Evolutionary conservation across 805 yeast genomes (phyloP).

Genomic region (Pichia nakasei): DNA sequence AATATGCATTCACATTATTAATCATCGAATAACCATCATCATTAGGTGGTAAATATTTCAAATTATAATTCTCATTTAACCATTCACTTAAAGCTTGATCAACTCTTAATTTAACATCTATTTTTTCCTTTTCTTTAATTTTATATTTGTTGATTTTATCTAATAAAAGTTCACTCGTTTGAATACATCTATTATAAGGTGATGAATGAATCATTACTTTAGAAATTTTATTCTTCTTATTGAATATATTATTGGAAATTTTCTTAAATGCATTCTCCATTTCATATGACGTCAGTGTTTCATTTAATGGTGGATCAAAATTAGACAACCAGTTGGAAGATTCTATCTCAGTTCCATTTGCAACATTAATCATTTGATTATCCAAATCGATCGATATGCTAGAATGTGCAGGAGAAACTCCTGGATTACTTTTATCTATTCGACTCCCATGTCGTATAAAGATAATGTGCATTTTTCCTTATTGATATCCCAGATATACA

Average conservation of each 20-base stretch:
- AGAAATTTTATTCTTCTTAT: slow-evolving; percentile 7
- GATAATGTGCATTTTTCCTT: slow-evolving; percentile 23
- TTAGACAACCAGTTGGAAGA: slow-evolving; percentile 27
- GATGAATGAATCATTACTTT: slow-evolving; percentile 30
- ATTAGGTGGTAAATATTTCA: slow-evolving; percentile 34
- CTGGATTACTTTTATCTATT: slow-evolving; percentile 20
- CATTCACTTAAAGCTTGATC: slow-evolving; percentile 37
- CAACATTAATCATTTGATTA: neutral
- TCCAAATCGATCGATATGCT: neutral
- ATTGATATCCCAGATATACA: neutral
- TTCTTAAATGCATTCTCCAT: slow-evolving; percentile 23
- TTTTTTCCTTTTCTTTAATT: neutral
- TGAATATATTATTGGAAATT: slow-evolving; percentile 18
- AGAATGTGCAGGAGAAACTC: slow-evolving; percentile 9
- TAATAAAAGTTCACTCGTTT: slow-evolving; percentile 29
- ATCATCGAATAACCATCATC: slow-evolving; percentile 36
- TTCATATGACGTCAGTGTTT: slow-evolving; percentile 17
- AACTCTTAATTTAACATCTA: slow-evolving; percentile 23
- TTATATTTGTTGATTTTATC: slow-evolving; percentile 12
- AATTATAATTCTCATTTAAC: slow-evolving; percentile 33
- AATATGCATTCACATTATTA: slow-evolving; percentile 30
- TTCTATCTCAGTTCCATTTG: slow-evolving; percentile 6
- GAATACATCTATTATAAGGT: slow-evolving; percentile 37
- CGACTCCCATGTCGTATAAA: slow-evolving; percentile 27
- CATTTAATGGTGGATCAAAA: slow-evolving; percentile 29